These are phyloP conservation scores for Hypoxylon sp. DNA, from an alignment of 2,329 filamentous ascomycete species.

Conservation along the genomic window DNA sequence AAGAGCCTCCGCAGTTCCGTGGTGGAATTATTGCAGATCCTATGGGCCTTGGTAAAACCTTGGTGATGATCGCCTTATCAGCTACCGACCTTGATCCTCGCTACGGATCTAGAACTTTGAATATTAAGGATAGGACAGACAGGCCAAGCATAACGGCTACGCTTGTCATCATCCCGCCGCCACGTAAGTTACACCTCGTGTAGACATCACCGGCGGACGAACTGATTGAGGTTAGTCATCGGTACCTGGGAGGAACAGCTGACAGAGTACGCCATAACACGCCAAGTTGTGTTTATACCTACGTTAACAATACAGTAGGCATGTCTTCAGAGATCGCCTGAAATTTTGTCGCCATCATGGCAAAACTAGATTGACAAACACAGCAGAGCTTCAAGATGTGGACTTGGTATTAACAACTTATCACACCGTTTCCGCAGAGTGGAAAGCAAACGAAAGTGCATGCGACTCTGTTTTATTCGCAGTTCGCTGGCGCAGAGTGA, in stretches of 20 bases:
- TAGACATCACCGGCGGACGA: neutral
- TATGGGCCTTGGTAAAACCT: conserved; percentile 11
- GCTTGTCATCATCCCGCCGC: conserved; percentile 9
- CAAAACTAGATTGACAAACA: neutral
- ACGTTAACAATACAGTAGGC: neutral
- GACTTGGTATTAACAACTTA: conserved; percentile 2
- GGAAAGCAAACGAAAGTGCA: neutral
- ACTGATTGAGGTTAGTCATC: neutral
- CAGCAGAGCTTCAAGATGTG: neutral
- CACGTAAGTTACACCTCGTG: neutral
- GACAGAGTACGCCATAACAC: neutral
- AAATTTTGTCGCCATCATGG: conserved; percentile 3
- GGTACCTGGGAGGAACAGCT: conserved; percentile 6
- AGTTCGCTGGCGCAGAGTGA: neutral
- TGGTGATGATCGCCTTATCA: conserved; percentile 6
- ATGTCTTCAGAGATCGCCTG: neutral
- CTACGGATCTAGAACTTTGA: neutral
- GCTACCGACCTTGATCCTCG: neutral
- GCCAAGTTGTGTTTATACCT: neutral
- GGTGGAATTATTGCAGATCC: conserved; percentile 9
- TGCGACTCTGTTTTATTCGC: neutral
- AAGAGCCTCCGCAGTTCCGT: conserved; percentile 2
- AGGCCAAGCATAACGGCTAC: neutral
- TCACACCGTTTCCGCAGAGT: conserved; percentile 1
- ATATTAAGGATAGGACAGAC: neutral